Percentiles rank a stretch among this genome's conserved stretches.
phyloP scores from a whole-genome alignment of 495 filamentous ascomycete genomes.

The Recurvomyces mirabilis region DNA sequence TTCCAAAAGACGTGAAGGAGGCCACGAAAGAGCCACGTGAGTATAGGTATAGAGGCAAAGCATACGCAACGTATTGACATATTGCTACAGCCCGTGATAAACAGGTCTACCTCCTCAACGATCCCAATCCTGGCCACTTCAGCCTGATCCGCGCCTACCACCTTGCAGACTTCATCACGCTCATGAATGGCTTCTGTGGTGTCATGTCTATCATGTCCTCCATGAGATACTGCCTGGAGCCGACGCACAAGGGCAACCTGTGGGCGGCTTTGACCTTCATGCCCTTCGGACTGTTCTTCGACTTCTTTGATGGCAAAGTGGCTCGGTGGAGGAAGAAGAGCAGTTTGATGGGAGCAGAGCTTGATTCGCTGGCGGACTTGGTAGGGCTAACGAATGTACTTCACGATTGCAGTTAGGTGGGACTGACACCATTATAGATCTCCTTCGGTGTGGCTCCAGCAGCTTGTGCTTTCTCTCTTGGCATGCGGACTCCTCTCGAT shows the following conservation, averaged over 20 bases:
- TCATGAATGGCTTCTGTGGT: constrained; percentile 78
- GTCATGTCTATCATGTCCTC: constrained; percentile 94
- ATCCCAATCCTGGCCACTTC: constrained; percentile 62
- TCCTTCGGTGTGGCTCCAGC: constrained; percentile 93
- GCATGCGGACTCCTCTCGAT: constrained; percentile 75
- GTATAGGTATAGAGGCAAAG: too few relatives aligned
- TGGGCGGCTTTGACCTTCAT: constrained; percentile 79
- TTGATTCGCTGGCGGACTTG: constrained; percentile 93
- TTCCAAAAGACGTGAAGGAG: constrained; percentile 6
- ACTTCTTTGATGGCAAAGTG: constrained; percentile 96
- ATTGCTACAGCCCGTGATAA: constrained; percentile 56
- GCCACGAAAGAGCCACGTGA: constrained; percentile 5
- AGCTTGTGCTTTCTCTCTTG: constrained; percentile 74
- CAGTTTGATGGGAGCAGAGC: constrained; percentile 92
- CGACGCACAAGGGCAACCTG: constrained; percentile 51
- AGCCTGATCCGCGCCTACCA: constrained; percentile 74
- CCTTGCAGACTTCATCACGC: constrained; percentile 89
- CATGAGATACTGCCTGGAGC: constrained; percentile 81
- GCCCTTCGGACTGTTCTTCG: constrained; percentile 92
- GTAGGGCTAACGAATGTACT: constrained; percentile 37
- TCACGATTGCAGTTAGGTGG: background rate
- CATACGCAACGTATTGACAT: background rate
- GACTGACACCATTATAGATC: constrained; percentile 46
- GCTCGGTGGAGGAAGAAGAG: constrained; percentile 93
- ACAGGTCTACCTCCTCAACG: constrained; percentile 71